Conservation (phyloP, 1,139 yeast genomes). For the Casaregolazyma lundiana region DNA sequence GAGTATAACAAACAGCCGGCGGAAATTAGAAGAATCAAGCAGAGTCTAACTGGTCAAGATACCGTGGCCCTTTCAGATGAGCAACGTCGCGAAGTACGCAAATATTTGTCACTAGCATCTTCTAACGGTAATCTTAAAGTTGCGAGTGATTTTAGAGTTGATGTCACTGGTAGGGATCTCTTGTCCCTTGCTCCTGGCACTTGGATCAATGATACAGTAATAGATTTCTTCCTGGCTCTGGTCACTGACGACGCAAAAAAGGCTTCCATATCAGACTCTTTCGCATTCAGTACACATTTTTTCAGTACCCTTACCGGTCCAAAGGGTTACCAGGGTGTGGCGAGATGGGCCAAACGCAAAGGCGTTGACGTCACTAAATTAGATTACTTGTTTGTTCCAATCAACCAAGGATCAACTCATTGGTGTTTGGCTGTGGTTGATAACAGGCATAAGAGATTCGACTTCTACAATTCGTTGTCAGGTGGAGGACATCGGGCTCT, state of each 20-base stretch:
- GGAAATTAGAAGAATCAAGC: constrained; percentile 15
- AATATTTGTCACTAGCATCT: constrained; percentile 34
- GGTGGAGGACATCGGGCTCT: constrained; percentile 45
- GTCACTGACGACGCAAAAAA: constrained; percentile 43
- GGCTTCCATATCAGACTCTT: constrained; percentile 35
- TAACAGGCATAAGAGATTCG: constrained; percentile 51
- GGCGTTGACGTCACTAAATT: constrained; percentile 62
- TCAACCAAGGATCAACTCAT: constrained; percentile 76
- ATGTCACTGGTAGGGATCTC: constrained; percentile 62
- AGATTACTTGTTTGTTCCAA: constrained; percentile 72
- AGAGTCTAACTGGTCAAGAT: neutral
- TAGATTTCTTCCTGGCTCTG: constrained; percentile 72
- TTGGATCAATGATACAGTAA: constrained; percentile 91
- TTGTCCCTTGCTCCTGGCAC: constrained; percentile 61
- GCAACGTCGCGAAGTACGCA: constrained; percentile 37
- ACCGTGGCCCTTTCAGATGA: constrained; percentile 29
- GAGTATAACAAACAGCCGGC: constrained; percentile 12
- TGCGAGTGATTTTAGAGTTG: constrained; percentile 48
- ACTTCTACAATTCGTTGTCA: constrained; percentile 70
- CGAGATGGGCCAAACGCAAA: constrained; percentile 85
- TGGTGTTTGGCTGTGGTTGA: constrained; percentile 90
- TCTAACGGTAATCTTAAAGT: constrained; percentile 34
- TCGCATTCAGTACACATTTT: constrained; percentile 85
- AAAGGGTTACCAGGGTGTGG: constrained; percentile 77
- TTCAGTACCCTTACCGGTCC: constrained; percentile 58